These are phyloP conservation scores for Fusarium acutatum DNA, from an alignment of 2,329 filamentous ascomycete genomes.

Conservation along the genomic window DNA sequence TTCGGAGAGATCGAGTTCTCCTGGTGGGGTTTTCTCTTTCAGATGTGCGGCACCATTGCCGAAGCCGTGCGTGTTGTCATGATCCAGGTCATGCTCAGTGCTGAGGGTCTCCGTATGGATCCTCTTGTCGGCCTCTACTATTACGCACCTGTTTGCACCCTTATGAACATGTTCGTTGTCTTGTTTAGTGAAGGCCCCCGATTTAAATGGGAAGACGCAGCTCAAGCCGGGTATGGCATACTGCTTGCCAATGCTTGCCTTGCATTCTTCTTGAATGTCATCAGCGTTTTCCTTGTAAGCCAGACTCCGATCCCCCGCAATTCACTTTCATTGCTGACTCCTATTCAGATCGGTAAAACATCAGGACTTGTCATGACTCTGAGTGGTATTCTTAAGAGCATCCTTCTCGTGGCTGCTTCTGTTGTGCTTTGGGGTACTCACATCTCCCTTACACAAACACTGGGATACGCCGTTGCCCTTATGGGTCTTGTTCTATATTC, in stretches of 20 bases:
- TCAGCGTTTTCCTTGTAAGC: conserved; percentile 85
- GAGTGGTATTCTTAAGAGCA: conserved; percentile 87
- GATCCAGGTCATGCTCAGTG: conserved; percentile 83
- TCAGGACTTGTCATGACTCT: conserved; percentile 87
- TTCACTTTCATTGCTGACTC: not conserved
- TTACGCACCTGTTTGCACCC: conserved; percentile 84
- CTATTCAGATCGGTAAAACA: conserved; percentile 80
- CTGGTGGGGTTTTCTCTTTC: conserved; percentile 71
- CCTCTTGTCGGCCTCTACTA: conserved; percentile 89
- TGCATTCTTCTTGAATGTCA: conserved; percentile 83
- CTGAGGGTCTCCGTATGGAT: conserved; percentile 84
- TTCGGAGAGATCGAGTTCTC: conserved; percentile 75
- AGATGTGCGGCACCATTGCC: conserved; percentile 79
- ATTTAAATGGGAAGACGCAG: conserved; percentile 73
- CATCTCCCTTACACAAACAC: conserved; percentile 74
- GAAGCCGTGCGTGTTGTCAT: conserved; percentile 85
- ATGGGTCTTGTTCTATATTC: conserved; percentile 61
- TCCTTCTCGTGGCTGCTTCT: conserved; percentile 79
- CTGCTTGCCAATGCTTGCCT: conserved; percentile 79
- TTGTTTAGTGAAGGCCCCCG: conserved; percentile 72
- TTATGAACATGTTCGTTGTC: conserved; percentile 79
- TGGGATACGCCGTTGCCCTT: conserved; percentile 79
- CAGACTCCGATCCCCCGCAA: not conserved
- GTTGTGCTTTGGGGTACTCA: conserved; percentile 81
- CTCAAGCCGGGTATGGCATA: conserved; percentile 69